phyloP scores from a whole-genome alignment of 2,329 filamentous ascomycete species.

The Diaporthe sp. region DNA sequence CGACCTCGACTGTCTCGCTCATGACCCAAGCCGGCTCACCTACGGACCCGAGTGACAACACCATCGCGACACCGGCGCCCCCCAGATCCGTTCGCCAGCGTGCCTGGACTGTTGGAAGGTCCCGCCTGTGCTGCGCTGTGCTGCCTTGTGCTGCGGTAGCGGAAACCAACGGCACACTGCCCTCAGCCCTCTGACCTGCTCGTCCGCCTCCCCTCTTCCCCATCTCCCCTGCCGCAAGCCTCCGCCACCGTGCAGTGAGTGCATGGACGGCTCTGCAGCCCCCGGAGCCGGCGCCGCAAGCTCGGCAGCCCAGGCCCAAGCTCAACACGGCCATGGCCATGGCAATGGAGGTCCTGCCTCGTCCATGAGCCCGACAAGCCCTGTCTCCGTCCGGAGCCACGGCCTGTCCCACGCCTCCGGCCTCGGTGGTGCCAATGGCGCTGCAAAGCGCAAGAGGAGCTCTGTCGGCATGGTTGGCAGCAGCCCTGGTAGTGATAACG shows the following conservation, averaged over 20 bases:
- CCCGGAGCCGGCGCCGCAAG: constrained; percentile 49
- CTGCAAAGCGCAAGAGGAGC: constrained; percentile 73
- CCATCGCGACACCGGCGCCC: constrained; percentile 42
- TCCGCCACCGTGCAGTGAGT: constrained; percentile 37
- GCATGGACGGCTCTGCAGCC: constrained; percentile 56
- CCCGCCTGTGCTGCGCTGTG: constrained; percentile 29
- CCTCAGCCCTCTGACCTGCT: not conserved
- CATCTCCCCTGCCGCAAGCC: constrained; percentile 20
- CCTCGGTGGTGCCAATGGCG: constrained; percentile 55
- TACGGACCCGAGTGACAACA: constrained; percentile 36
- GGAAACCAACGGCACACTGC: constrained; percentile 7
- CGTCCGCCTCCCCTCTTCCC: constrained; percentile 9
- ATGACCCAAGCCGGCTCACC: constrained; percentile 36
- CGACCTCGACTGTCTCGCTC: constrained; percentile 35
- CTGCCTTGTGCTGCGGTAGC: constrained; percentile 24
- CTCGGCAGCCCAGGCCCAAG: constrained; percentile 38
- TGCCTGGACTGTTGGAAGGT: constrained; percentile 32
- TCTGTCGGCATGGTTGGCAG: constrained; percentile 62
- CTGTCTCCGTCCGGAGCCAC: constrained; percentile 63
- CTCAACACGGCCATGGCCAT: constrained; percentile 27
- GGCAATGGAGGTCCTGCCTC: constrained; percentile 41
- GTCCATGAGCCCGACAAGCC: constrained; percentile 66
- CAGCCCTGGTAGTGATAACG: constrained; percentile 71
- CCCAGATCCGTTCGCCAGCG: constrained; percentile 38
- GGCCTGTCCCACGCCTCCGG: constrained; percentile 35